Evolutionary conservation across 1,284 basidiomycete species (phyloP), one percentile per base, ranked within the genome.

Genomic region (Gastroboletus turbinatus): DNA sequence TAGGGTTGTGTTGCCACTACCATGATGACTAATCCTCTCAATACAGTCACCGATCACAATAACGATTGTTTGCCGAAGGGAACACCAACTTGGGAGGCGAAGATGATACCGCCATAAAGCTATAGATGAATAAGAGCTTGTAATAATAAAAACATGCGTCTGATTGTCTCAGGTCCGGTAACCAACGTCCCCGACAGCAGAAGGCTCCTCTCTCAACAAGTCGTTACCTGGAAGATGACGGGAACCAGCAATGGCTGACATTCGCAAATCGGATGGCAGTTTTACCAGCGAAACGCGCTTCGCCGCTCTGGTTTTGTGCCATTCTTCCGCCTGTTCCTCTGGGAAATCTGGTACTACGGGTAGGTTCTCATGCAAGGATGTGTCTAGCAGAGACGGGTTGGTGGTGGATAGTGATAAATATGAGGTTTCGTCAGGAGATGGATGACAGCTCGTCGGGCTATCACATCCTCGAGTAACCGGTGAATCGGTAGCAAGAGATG

Each of bases 271-370:
- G 8, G 87, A 82, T 32, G 88, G 88, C 42, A 90, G 69, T 58
- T 81, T 80, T 46, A 92, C 87, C 50, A 94, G 76, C 19, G 90
- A 92, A 17, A 94, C 92, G 16, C 90, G 85, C 61, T 90, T 88
- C 16, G 90, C 91, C 40, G 87, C 88, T 39, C 87, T 84, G 2
- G 92, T 94, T 71, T 85, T 85, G 69, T 90, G 78, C 92, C 92
- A 94, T 57, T 89, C 85, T 70, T 93, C 91, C 19, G 91, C 90
- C 70, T 84, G 78, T 67, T 90, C 87, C 55, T 82, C 79, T 19
- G 70, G 66, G 43, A 65, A 73, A 63, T 83, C 80, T 8, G 67
- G 68, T 36, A 73, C 75, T 13, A 76, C 76, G 58, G 73, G 75
- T 62, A 76, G 77, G 51, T 73, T 76, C 62, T 84, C 80, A 57